A percentile compares a stretch with the other conserved stretches of the same genome.
These are phyloP conservation scores for Hygrophorus pudorinus DNA, from an alignment of 768 basidiomycete species.

Conservation along the genomic window DNA sequence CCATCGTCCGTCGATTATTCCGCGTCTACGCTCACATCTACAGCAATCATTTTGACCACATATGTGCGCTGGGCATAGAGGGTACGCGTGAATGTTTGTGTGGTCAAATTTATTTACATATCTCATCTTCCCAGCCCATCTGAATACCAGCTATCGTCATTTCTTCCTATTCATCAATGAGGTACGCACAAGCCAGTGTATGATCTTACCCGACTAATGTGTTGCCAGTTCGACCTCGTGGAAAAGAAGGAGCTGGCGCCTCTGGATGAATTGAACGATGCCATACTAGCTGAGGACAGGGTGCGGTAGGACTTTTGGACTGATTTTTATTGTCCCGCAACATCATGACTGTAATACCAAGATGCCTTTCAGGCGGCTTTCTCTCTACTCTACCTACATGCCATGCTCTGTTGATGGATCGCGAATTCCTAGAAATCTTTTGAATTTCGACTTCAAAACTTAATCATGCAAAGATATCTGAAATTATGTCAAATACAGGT, in stretches of 20 bases:
- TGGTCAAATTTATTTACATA: background rate
- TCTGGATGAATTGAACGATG: slow-evolving; percentile 89
- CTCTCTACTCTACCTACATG: too few relatives aligned
- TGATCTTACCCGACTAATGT: slow-evolving; percentile 6
- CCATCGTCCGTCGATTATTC: slow-evolving; percentile 87
- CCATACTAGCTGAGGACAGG: slow-evolving; percentile 57
- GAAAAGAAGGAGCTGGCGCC: slow-evolving; percentile 96
- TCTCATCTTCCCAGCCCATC: slow-evolving; percentile 54
- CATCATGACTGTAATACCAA: background rate
- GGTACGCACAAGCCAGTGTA: slow-evolving; percentile 30
- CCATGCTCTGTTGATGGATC: too few relatives aligned
- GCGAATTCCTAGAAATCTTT: too few relatives aligned
- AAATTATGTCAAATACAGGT: too few relatives aligned
- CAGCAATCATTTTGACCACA: slow-evolving; percentile 98
- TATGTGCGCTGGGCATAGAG: slow-evolving; percentile 96
- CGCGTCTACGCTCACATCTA: slow-evolving; percentile 98
- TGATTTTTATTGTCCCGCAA: background rate
- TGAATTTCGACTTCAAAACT: too few relatives aligned
- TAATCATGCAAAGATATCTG: too few relatives aligned
- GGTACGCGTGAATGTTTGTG: slow-evolving; percentile 37
- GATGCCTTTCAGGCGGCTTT: background rate
- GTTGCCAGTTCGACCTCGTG: slow-evolving; percentile 74
- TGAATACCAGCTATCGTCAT: slow-evolving; percentile 97
- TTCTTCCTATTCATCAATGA: slow-evolving; percentile 97
- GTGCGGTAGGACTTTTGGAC: slow-evolving; percentile 1